Percentiles rank a stretch among this genome's conserved stretches.
Evolutionary conservation across 78 protist genomes (phyloP).

Genomic region (Cyanophora paradoxa): DNA sequence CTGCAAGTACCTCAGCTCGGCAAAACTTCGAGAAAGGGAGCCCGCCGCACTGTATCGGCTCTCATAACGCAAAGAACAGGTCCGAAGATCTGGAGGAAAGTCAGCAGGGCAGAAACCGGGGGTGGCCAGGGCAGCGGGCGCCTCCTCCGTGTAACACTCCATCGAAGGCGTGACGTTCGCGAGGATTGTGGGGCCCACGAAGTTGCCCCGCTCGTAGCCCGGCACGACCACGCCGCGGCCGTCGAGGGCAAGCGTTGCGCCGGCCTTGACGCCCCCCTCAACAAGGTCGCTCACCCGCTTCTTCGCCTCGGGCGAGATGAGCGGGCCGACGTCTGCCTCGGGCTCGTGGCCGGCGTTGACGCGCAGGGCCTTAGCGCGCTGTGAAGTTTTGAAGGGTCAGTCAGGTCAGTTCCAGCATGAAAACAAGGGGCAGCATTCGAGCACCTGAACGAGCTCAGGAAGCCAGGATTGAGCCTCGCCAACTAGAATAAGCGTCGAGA

Average conservation of each 20-base stretch:
- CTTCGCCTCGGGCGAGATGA: conserved; percentile 72
- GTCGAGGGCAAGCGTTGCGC: conserved; percentile 70
- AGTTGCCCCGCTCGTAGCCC: conserved; percentile 81
- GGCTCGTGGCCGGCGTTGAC: conserved; percentile 37
- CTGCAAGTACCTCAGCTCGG: too few species aligned
- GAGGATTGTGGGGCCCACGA: conserved; percentile 87
- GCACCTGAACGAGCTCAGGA: conserved; percentile 70
- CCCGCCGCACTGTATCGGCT: not conserved
- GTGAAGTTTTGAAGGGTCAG: too few species aligned
- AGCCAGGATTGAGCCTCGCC: conserved; percentile 70
- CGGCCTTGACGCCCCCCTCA: conserved; percentile 60
- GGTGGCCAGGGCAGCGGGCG: not conserved
- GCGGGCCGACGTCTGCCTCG: conserved; percentile 81
- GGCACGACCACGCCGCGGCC: conserved; percentile 72
- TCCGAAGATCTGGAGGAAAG: conserved; percentile 6
- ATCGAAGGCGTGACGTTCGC: conserved; percentile 64
- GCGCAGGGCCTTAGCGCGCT: too few species aligned
- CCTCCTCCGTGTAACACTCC: conserved; percentile 79
- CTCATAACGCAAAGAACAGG: not conserved
- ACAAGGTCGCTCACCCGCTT: conserved; percentile 61
- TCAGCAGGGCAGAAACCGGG: too few species aligned
- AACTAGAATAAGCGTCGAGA: conserved; percentile 84
- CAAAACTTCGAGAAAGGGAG: not conserved
- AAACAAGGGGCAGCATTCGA: too few species aligned
- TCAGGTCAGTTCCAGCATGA: too few species aligned